Evolutionary conservation across 331 rosid genomes (phyloP).

Genomic region (Cydonia oblonga): DNA sequence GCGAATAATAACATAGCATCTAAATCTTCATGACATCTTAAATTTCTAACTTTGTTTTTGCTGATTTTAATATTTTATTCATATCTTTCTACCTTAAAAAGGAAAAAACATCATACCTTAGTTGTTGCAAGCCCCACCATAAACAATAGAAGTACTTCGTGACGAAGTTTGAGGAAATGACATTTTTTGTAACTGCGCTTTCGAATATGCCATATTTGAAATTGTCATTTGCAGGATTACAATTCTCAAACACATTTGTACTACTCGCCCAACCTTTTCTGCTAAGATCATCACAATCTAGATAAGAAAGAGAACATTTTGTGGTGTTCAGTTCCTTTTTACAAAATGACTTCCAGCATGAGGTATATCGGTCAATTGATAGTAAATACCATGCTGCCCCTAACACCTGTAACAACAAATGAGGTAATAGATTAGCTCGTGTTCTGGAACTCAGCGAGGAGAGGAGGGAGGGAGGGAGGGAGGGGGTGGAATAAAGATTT

Average conservation of each 20-base stretch:
- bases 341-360: constrained; percentile 84
- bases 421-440: background rate
- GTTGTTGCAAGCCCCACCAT: constrained; percentile 98
- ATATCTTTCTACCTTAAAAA: background rate
- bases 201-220: constrained; percentile 71
- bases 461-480: background rate
- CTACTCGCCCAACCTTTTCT: constrained; percentile 32
- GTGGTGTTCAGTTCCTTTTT: constrained; percentile 31
- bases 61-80: background rate
- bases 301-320: constrained; percentile 33
- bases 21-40: background rate
- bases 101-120: constrained; percentile 48
- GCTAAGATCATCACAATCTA: constrained; percentile 50
- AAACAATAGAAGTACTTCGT: constrained; percentile 75
- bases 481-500: background rate
- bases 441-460: background rate
- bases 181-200: constrained; percentile 50
- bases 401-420: constrained; percentile 50
- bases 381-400: constrained; percentile 98
- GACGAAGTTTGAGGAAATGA: constrained; percentile 52
- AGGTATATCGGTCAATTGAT: constrained; percentile 74
- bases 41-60: background rate
- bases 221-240: constrained; percentile 33
- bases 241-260: constrained; percentile 50
- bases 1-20: background rate